Evolutionary conservation across 352 stramenopile species (phyloP), one percentile per base, ranked within the genome.

Genomic region (Pythium coloratum): DNA sequence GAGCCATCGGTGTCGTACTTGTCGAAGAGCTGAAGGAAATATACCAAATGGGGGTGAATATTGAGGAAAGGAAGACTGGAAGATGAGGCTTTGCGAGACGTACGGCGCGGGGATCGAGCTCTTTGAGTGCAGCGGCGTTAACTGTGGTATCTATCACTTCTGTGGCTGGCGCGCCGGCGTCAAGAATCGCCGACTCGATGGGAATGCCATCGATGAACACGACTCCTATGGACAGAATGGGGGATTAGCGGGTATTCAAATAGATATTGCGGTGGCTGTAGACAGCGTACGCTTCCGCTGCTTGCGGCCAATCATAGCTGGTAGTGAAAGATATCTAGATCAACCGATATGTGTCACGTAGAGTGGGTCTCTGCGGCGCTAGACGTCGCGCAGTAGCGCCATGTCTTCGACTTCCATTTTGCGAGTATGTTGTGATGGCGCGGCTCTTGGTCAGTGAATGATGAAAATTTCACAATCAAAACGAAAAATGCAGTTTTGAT

Each of bases 1-100:
- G 84, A 93, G 14, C 78, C 77, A 42, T 94, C 86, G 10, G 76
- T 62, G 66, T 94, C 85, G 68, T 93, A 94, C 59, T 94, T 92
- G 64, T 90, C 77, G 57, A 94, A 94, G 36, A 94, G 76, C 86
- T 94, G 64, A 18, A 2, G 12, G 5, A 18, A 18, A 6, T 6
- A 44, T 6, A 44, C 38, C 4, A 49, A 49, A 49, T 49, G 16
- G 14, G 18, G 16, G 42, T 49, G 4, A 49, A 26, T 26, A 26
- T 9, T 0, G 42, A 49, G 5, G 42, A 26, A 9, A 28, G 12
- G 6, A 26, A 6, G 42, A 24, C 5, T 16, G 18, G 18, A 49
- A 49, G 4, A 16, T 3, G 42, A 26, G 12, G 10, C 8, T 49
- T 26, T 4, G 4, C 26, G 6, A 9, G 6, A 76, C 80, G 34